Evolutionary conservation across 2,329 filamentous ascomycete genomes (phyloP).

Genomic region (Madurella mycetomatis): DNA sequence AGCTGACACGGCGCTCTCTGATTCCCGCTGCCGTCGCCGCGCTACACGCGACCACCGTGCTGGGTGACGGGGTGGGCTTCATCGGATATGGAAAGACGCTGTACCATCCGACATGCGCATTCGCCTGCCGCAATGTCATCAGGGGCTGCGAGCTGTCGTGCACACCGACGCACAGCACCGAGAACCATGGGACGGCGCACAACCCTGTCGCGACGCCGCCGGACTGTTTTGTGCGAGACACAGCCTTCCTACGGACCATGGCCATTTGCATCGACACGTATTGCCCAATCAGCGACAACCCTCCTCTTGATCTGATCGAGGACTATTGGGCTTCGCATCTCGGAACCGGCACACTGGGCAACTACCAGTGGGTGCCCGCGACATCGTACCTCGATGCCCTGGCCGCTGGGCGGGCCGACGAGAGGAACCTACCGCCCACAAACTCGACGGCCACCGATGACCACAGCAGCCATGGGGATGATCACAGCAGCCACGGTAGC

Average conservation of each 20-base stretch:
- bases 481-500: slow-evolving; percentile 3
- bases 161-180: slow-evolving; percentile 24
- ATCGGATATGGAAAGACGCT: slow-evolving; percentile 35
- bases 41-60: not conserved
- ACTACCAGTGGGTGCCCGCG: slow-evolving; percentile 18
- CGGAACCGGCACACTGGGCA: slow-evolving; percentile 17
- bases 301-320: slow-evolving; percentile 17
- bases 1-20: not conserved
- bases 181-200: slow-evolving; percentile 27
- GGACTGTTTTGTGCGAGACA: slow-evolving; percentile 27
- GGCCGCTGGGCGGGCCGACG: slow-evolving; percentile 10
- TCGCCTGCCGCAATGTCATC: slow-evolving; percentile 33
- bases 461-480: not conserved
- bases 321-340: slow-evolving; percentile 26
- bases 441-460: not conserved
- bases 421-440: not conserved
- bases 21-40: not conserved
- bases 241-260: slow-evolving; percentile 26
- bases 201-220: slow-evolving; percentile 22
- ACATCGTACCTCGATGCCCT: slow-evolving; percentile 16
- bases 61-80: slow-evolving; percentile 24
- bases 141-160: slow-evolving; percentile 28
- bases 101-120: slow-evolving; percentile 35
- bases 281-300: slow-evolving; percentile 18
- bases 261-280: slow-evolving; percentile 29